These are phyloP conservation scores for Harringtonia lauricola DNA, from an alignment of 2,329 filamentous ascomycete species.

Conservation along the genomic window DNA sequence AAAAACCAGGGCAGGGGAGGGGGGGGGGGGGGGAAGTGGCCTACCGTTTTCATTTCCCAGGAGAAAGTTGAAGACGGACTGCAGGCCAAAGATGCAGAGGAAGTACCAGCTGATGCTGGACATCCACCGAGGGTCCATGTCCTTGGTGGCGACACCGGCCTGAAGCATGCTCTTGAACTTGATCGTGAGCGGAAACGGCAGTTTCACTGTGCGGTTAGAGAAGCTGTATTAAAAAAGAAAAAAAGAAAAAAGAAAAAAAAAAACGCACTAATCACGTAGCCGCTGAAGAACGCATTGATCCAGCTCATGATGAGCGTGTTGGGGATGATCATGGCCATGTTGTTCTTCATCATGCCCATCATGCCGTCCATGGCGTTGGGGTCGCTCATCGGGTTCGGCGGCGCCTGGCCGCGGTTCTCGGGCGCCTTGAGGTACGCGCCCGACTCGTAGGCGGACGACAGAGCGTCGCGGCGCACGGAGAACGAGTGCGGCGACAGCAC, in stretches of 20 bases:
- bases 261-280: slow-evolving; percentile 84
- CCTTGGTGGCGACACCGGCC: slow-evolving; percentile 87
- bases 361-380: slow-evolving; percentile 97
- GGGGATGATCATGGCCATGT: slow-evolving; percentile 99
- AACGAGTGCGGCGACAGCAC: slow-evolving; percentile 72
- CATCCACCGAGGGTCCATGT: slow-evolving; percentile 97
- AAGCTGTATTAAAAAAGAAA: not conserved
- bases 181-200: slow-evolving; percentile 93
- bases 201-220: slow-evolving; percentile 53
- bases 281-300: slow-evolving; percentile 99
- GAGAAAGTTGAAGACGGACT: slow-evolving; percentile 95
- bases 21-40: slow-evolving; percentile 18
- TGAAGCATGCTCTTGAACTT: slow-evolving; percentile 99
- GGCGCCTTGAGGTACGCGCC: slow-evolving; percentile 86
- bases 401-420: slow-evolving; percentile 72
- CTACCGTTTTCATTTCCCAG: slow-evolving; percentile 91
- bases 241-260: not conserved
- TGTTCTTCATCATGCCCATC: slow-evolving; percentile 99
- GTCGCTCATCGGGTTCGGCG: slow-evolving; percentile 89
- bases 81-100: slow-evolving; percentile 88
- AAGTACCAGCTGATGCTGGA: slow-evolving; percentile 99
- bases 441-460: slow-evolving; percentile 72
- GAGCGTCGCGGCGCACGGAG: slow-evolving; percentile 65
- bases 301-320: slow-evolving; percentile 99
- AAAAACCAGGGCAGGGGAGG: not conserved